These are phyloP conservation scores for Tylopilus intermedius DNA, from an alignment of 768 basidiomycete species.

Conservation along the genomic window DNA sequence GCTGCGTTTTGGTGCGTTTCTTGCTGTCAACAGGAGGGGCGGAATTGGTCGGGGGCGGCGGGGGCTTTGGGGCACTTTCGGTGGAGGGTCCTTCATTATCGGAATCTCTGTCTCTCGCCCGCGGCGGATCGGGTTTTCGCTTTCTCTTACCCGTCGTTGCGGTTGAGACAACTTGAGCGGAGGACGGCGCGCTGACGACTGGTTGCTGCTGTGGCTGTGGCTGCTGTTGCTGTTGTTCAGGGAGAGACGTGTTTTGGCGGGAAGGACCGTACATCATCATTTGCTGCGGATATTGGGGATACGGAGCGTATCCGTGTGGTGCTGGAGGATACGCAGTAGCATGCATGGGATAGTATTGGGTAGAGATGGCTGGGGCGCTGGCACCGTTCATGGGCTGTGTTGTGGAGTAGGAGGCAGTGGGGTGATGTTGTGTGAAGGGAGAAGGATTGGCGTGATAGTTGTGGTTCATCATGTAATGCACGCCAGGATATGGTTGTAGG, in stretches of 20 bases:
- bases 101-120: slow-evolving; percentile 46
- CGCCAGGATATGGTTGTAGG: slow-evolving; percentile 53
- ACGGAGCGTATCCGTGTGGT: slow-evolving; percentile 47
- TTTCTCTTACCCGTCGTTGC: slow-evolving; percentile 52
- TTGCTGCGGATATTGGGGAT: slow-evolving; percentile 51
- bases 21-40: slow-evolving; percentile 52
- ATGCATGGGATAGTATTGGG: slow-evolving; percentile 55
- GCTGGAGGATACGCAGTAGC: slow-evolving; percentile 44
- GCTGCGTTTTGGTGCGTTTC: slow-evolving; percentile 89
- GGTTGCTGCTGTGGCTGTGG: slow-evolving; percentile 17
- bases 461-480: slow-evolving; percentile 65
- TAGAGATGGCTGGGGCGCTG: slow-evolving; percentile 36
- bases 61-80: slow-evolving; percentile 36
- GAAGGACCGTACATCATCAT: slow-evolving; percentile 65
- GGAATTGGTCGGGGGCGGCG: slow-evolving; percentile 26
- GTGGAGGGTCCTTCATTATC: slow-evolving; percentile 60
- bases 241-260: slow-evolving; percentile 33
- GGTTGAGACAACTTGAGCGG: slow-evolving; percentile 32
- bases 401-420: slow-evolving; percentile 33
- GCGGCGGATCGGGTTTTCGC: slow-evolving; percentile 43
- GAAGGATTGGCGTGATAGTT: slow-evolving; percentile 60
- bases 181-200: slow-evolving; percentile 31
- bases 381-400: slow-evolving; percentile 35
- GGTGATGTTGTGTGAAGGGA: slow-evolving; percentile 40
- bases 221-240: slow-evolving; percentile 29